Conservation (phyloP, 225 moss, liverwort and hornwort species). For the Physcomitrellopsis africana region DNA sequence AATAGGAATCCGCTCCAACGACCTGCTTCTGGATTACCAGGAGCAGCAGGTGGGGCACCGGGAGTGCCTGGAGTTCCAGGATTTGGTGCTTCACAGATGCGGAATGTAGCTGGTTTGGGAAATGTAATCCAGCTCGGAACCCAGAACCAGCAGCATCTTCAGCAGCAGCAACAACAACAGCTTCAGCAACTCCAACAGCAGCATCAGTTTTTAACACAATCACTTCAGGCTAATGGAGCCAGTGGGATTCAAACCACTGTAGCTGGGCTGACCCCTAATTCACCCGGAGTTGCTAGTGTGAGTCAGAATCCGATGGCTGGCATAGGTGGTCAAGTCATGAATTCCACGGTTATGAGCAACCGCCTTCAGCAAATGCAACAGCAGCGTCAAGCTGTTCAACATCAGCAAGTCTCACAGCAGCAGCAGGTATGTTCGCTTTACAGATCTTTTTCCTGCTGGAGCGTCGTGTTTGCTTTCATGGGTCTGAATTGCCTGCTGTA, state of each 20-base stretch:
- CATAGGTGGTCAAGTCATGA: constrained; percentile 57
- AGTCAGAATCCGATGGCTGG: constrained; percentile 47
- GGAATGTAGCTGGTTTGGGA: constrained; percentile 44
- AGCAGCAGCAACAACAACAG: constrained; percentile 34
- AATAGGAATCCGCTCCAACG: constrained; percentile 61
- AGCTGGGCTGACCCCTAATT: constrained; percentile 48
- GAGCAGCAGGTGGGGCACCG: not conserved
- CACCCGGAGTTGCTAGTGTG: constrained; percentile 52
- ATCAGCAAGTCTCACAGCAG: constrained; percentile 33
- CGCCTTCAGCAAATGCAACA: constrained; percentile 65
- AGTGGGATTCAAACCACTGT: constrained; percentile 45
- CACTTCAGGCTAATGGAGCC: constrained; percentile 53
- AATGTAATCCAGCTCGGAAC: constrained; percentile 50
- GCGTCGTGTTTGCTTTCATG: constrained; percentile 15
- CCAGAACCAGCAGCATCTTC: constrained; percentile 34
- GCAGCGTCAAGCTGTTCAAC: constrained; percentile 51
- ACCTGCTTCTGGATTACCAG: constrained; percentile 47
- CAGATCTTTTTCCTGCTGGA: constrained; percentile 13
- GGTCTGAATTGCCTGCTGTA: not conserved
- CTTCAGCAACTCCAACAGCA: constrained; percentile 53
- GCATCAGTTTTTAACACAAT: constrained; percentile 56
- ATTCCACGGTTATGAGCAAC: constrained; percentile 54
- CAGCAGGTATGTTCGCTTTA: constrained; percentile 32
- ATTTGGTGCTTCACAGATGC: constrained; percentile 40
- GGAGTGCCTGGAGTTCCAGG: too few species aligned